Conservation (phyloP, 192 early-diverging fungal genomes). For the Umbelopsis sp. region DNA sequence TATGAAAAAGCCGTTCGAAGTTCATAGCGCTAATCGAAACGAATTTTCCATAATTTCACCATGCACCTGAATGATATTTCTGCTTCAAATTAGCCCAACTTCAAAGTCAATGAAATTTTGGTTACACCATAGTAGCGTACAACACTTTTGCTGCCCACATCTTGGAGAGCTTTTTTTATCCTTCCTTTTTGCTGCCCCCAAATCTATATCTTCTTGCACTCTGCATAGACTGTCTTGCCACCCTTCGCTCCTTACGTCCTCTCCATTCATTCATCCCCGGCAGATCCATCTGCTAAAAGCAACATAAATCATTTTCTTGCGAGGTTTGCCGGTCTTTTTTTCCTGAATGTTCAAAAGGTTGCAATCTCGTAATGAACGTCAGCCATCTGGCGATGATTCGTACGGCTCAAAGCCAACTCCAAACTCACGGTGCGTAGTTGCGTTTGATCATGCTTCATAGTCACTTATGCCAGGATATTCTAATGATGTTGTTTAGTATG, state of each 20-base stretch:
- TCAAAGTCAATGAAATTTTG: not conserved
- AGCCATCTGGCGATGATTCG: slow-evolving; percentile 14
- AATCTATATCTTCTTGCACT: not conserved
- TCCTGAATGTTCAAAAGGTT: slow-evolving; percentile 18
- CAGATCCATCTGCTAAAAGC: not conserved
- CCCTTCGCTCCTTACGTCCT: not conserved
- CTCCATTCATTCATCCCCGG: slow-evolving; percentile 15
- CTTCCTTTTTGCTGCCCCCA: not conserved
- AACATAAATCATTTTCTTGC: not conserved
- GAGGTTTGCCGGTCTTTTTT: not conserved
- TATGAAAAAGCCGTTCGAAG: no score
- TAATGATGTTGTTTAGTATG: not conserved
- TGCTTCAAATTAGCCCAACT: no score
- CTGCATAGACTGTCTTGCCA: not conserved
- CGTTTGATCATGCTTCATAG: not conserved
- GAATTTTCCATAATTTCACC: no score
- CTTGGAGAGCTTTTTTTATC: not conserved
- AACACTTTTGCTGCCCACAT: not conserved
- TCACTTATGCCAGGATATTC: not conserved
- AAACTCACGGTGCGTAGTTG: slow-evolving; percentile 2
- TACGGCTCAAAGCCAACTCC: not conserved
- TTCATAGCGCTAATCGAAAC: no score
- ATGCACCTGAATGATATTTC: no score
- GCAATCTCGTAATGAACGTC: slow-evolving; percentile 18
- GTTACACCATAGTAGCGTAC: slow-evolving; percentile 15